Base-by-base conservation (phyloP, 2,329 filamentous ascomycete genomes). In the Chrysoporthe deuterocubensis region DNA sequence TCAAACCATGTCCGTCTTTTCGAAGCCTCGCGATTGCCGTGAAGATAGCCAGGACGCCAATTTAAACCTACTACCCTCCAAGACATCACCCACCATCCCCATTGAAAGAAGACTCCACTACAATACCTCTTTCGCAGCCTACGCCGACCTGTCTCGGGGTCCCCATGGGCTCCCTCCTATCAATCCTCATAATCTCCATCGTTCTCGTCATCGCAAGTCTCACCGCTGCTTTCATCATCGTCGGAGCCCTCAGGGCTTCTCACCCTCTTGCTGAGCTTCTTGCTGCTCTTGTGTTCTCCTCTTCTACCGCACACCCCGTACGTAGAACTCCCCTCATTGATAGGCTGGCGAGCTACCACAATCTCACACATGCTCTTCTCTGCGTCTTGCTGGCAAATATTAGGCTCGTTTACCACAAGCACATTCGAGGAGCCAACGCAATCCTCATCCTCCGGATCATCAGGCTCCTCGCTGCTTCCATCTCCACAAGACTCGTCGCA, bases 161-260 rank as follows among this genome's bases (percentile, higher is more conserved):
- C 4, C n/a, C 46, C 14, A 18, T 18, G 37, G 9, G n/a, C 2
- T 26, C 6, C 26, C 50, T 54, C n/a, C 9, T 4, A 2, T 21
- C 21, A 52, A 26, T 13, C 48, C 48, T 52, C n/a, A 11, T 13
- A 52, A 52, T 26, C 48, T 4, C n/a, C 11, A 52, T 26, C 21
- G 48, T 52, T 26, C 48, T 52, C 48, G 48, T 52, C 48, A 26
- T 52, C 48, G 48, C 48, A 52, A 4, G 21, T 52, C 48, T 52
- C 48, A 9, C 48, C 21, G 3, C 21, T 21, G 9, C 21, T 21
- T 26, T 26, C 9, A 11, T 18, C 44, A 46, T 50, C 46, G 46
- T 21, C 16, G n/a, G 44, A 4, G 18, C n/a, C 46, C 8, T 8
- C 7, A 21, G 4, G 46, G 46, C 16, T 50, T 9, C 46, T 18